These are phyloP conservation scores for Colletotrichum higginsianum DNA, from an alignment of 2,329 filamentous ascomycete species.

Conservation along the genomic window DNA sequence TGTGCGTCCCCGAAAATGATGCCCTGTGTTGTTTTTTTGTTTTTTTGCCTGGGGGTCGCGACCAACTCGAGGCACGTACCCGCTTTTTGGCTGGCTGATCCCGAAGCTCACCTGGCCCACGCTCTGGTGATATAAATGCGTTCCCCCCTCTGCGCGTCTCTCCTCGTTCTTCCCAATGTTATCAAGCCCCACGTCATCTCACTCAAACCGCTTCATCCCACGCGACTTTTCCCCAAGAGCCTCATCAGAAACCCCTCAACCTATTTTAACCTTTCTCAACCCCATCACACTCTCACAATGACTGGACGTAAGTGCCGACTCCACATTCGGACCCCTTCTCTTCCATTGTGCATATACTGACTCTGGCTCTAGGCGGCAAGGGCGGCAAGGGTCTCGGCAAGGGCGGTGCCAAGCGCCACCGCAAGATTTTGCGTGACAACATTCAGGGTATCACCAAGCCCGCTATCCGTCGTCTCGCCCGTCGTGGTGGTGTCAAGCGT, in stretches of 20 bases:
- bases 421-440: conserved; percentile 99
- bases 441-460: conserved; percentile 99
- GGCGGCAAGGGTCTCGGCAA: conserved; percentile 98
- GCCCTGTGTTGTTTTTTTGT: conserved; percentile 22
- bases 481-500: conserved; percentile 99
- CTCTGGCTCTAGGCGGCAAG: conserved; percentile 78
- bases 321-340: conserved; percentile 25
- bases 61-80: conserved; percentile 16
- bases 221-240: conserved; percentile 12
- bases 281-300: conserved; percentile 65
- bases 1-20: conserved; percentile 27
- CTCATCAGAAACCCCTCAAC: conserved; percentile 3
- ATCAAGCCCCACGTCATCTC: conserved; percentile 35
- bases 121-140: conserved; percentile 38
- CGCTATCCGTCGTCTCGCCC: conserved; percentile 97
- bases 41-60: conserved; percentile 19
- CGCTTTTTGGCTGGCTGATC: conserved; percentile 42
- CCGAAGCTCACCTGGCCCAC: conserved; percentile 32
- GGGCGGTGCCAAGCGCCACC: conserved; percentile 98
- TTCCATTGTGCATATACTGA: conserved; percentile 14
- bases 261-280: neutral
- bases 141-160: conserved; percentile 31
- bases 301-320: conserved; percentile 76
- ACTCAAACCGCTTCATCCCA: conserved; percentile 1
- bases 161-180: neutral